Percentiles rank a stretch among this genome's conserved stretches.
Conservation (phyloP, 2,329 filamentous ascomycete species). For the Clonostachys rhizophaga region DNA sequence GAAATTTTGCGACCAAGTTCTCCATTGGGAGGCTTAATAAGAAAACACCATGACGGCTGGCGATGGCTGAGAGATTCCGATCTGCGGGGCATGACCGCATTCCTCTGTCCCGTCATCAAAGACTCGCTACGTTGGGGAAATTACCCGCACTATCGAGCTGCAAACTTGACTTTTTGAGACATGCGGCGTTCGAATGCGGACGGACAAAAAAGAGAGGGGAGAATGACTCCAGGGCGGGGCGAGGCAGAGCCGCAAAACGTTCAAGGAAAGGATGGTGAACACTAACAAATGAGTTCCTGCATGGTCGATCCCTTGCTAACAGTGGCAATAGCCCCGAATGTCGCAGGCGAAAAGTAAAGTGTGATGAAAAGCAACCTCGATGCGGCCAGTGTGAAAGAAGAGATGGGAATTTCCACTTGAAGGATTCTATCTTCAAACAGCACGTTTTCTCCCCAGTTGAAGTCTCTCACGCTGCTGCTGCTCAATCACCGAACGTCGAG, state of each 20-base stretch:
- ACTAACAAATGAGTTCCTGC: neutral
- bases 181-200: no score
- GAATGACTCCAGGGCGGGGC: no score
- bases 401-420: neutral
- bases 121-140: no score
- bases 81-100: no score
- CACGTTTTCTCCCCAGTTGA: neutral
- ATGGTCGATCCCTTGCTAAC: neutral
- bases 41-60: no score
- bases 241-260: neutral
- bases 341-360: neutral
- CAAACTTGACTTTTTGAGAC: no score
- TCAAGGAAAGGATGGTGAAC: constrained; percentile 24
- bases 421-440: neutral
- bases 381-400: neutral
- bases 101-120: no score
- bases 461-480: neutral
- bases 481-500: neutral
- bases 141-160: no score
- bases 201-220: no score
- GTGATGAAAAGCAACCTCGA: neutral
- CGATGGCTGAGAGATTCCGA: no score
- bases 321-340: neutral
- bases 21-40: no score
- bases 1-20: no score